Base-by-base conservation (phyloP, 257 asterid species). In the Salvia rosmarinus region DNA sequence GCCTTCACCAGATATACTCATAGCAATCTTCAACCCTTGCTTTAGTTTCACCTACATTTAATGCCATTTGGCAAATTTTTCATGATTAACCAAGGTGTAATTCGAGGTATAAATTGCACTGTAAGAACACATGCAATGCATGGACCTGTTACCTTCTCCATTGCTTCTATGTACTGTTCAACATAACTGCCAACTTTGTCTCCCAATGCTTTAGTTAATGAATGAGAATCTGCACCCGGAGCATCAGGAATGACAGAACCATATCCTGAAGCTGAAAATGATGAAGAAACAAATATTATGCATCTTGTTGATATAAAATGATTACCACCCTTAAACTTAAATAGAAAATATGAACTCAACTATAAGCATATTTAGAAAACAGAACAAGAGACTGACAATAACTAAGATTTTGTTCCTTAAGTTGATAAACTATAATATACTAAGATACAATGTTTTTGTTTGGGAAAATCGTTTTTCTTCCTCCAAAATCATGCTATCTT, bases 21-120 rank as follows among this genome's bases (percentile, higher is more conserved):
- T 95, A 46, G 97, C 98, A 85, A 85, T 70, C 87, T 91, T 95
- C 83, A 95, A 82, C 25, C 97, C 98, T 85, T 89, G 97, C 85
- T 95, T 95, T 66, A 95, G 77, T 78, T 91, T 95, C 52, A 95
- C 98, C 99, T 94, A 72, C 47, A 78, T 54, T 47, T 21, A 64
- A 67, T 68, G 67, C 61, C 77, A 75, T 47, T 56, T 34, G 58
- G 42, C 66, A 71, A 58, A 73, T 69, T 25, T 75, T 20, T 44
- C 55, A 76, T 39, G 34, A 77, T 35, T 42, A 61, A 20, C 7
- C 55, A 7, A 68, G 73, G 44, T 44, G 59, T 51, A 62, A 61
- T 58, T 58, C 44, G 9, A 71, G 70, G 56, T 46, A 65, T 66
- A 49, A 43, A 37, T 39, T 43, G 32, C 7, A 64, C 59, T 14